Percentiles rank a stretch among this genome's conserved stretches.
phyloP scores from a whole-genome alignment of 2,329 filamentous ascomycete genomes.

The Nigrospora sphaerica region DNA sequence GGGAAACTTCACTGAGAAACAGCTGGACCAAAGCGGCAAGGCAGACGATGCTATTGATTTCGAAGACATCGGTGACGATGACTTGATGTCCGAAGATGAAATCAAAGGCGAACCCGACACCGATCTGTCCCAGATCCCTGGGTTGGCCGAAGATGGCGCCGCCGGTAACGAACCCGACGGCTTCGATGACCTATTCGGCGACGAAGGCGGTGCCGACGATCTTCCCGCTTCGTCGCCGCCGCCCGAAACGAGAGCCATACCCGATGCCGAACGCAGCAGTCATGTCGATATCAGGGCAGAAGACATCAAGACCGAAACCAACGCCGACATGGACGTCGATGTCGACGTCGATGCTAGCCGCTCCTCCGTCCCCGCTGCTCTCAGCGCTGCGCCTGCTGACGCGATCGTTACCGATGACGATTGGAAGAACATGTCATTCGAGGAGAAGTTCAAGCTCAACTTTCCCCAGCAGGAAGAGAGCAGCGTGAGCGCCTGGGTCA shows the following conservation, averaged over 20 bases:
- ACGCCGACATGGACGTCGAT: background rate
- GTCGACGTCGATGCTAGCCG: background rate
- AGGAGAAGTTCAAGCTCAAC: slow-evolving; percentile 31
- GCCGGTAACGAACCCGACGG: slow-evolving; percentile 51
- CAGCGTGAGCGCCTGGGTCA: slow-evolving; percentile 26
- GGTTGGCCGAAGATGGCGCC: slow-evolving; percentile 51
- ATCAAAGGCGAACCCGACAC: slow-evolving; percentile 17
- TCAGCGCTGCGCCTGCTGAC: slow-evolving; percentile 3
- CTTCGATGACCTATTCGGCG: slow-evolving; percentile 67
- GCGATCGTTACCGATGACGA: slow-evolving; percentile 23
- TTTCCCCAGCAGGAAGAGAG: slow-evolving; percentile 36
- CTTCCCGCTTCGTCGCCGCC: slow-evolving; percentile 35
- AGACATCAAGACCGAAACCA: background rate
- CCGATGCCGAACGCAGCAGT: background rate
- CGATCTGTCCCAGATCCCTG: slow-evolving; percentile 39
- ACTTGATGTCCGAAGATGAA: slow-evolving; percentile 73
- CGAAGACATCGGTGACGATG: slow-evolving; percentile 86
- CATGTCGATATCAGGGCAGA: too few species aligned
- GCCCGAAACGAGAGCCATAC: slow-evolving; percentile 13
- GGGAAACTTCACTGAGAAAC: slow-evolving; percentile 28
- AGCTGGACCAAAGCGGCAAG: slow-evolving; percentile 66
- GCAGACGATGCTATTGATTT: slow-evolving; percentile 88
- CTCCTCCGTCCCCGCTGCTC: background rate
- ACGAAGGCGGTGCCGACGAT: slow-evolving; percentile 37
- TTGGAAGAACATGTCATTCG: slow-evolving; percentile 26